Percentiles rank a stretch among this genome's conserved stretches.
Conservation (phyloP, 2,329 filamentous ascomycete species). For the Stachybotrys chartarum region DNA sequence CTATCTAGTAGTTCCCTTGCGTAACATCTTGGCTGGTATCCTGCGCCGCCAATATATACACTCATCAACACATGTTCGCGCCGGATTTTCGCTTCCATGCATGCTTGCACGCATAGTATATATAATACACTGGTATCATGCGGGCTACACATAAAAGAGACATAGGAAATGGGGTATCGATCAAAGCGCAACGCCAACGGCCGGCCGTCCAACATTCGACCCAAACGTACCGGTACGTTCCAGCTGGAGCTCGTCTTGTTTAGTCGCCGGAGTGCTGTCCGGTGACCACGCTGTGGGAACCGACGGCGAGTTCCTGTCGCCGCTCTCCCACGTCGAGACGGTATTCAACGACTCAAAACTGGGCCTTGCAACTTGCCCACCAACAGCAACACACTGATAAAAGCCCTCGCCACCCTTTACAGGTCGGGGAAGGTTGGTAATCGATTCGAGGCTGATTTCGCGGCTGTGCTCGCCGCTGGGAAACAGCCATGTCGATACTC, state of each 20-base stretch:
- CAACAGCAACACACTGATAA: conserved; percentile 45
- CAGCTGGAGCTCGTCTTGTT: conserved; percentile 30
- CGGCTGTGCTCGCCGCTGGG: conserved; percentile 28
- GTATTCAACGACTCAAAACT: conserved; percentile 41
- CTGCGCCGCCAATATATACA: conserved; percentile 1
- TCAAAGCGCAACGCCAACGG: conserved; percentile 22
- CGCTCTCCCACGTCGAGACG: conserved; percentile 43
- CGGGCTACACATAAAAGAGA: conserved; percentile 7
- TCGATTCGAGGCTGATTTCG: conserved; percentile 37
- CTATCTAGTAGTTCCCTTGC: neutral
- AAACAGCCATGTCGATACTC: conserved; percentile 54
- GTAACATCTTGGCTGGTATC: neutral
- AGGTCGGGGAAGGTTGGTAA: conserved; percentile 49
- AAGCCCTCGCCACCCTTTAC: conserved; percentile 47
- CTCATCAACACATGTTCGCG: conserved; percentile 4
- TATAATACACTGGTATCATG: conserved; percentile 18
- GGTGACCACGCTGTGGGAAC: conserved; percentile 43
- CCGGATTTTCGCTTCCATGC: conserved; percentile 6
- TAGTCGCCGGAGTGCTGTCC: conserved; percentile 33
- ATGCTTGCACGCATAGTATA: conserved; percentile 4
- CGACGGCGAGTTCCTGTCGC: conserved; percentile 33
- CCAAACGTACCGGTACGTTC: conserved; percentile 26
- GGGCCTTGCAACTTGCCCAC: conserved; percentile 16
- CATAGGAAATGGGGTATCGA: conserved; percentile 5
- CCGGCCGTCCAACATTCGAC: conserved; percentile 10